phyloP scores from a whole-genome alignment of 495 filamentous ascomycete species.

The Paragyromitra xinjiangensis region DNA sequence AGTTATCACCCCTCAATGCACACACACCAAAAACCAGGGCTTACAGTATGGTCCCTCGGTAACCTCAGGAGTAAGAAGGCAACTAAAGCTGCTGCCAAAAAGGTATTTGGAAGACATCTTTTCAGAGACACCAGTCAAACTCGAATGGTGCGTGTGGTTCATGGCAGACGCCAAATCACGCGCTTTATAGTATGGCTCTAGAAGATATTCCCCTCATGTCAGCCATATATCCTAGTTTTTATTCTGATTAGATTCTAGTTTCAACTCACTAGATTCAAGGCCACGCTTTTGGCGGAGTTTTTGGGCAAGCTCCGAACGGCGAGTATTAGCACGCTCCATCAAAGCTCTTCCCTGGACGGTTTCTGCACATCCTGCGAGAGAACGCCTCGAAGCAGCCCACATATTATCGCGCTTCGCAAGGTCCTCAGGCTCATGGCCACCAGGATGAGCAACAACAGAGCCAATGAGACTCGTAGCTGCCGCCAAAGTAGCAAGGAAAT shows the following conservation, averaged over 20 bases:
- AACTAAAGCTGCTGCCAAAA: conserved; percentile 61
- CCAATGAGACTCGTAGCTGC: conserved; percentile 54
- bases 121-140: conserved; percentile 58
- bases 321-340: conserved; percentile 57
- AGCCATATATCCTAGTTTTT: not conserved
- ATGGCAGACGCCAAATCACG: conserved; percentile 58
- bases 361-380: conserved; percentile 58
- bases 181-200: conserved; percentile 57
- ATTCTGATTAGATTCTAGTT: not conserved
- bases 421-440: conserved; percentile 57
- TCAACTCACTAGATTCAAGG: conserved; percentile 61
- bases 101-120: conserved; percentile 59
- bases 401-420: conserved; percentile 57
- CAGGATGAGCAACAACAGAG: conserved; percentile 59
- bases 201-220: conserved; percentile 9
- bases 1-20: not conserved
- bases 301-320: conserved; percentile 59
- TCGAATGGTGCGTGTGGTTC: conserved; percentile 59
- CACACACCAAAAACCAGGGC: not conserved
- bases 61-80: conserved; percentile 60
- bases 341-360: conserved; percentile 57
- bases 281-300: conserved; percentile 64
- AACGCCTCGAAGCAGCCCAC: conserved; percentile 58
- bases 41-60: conserved; percentile 61
- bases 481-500: conserved; percentile 22